Conservation (phyloP, 176 grass and related monocot species). For the Cocos nucifera region DNA sequence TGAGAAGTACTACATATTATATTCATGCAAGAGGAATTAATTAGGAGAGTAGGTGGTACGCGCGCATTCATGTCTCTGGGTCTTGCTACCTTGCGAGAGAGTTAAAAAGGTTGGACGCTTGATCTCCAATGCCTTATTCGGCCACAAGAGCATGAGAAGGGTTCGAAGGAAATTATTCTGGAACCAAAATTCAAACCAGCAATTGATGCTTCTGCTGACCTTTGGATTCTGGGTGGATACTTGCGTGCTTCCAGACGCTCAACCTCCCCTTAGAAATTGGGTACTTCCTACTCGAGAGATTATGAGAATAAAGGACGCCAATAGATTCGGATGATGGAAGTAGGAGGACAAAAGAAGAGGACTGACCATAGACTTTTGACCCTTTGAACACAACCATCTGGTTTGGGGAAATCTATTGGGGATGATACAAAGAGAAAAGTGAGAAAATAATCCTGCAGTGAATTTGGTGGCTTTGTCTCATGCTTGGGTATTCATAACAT, state of each 20-base stretch:
- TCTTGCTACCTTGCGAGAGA: constrained; percentile 7
- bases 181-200: constrained; percentile 1
- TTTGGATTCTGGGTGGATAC: constrained; percentile 26
- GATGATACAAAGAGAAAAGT: no score
- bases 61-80: constrained; percentile 14
- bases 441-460: no score
- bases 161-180: constrained; percentile 22
- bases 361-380: no score
- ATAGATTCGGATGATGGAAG: constrained; percentile 1
- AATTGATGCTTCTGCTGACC: constrained; percentile 13
- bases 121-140: constrained; percentile 11
- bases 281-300: constrained; percentile 26
- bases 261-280: constrained; percentile 42
- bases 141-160: constrained; percentile 14
- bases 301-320: constrained; percentile 17
- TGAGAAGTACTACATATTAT: not conserved
- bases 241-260: constrained; percentile 37
- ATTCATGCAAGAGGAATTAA: not conserved
- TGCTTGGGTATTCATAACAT: no score
- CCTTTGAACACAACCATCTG: no score
- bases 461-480: no score
- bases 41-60: not conserved
- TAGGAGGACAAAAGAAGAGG: not conserved
- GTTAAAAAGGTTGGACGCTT: constrained; percentile 6
- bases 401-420: no score